Conservation (phyloP, 768 basidiomycete genomes). For the Pleurotus salmoneostramineus region DNA sequence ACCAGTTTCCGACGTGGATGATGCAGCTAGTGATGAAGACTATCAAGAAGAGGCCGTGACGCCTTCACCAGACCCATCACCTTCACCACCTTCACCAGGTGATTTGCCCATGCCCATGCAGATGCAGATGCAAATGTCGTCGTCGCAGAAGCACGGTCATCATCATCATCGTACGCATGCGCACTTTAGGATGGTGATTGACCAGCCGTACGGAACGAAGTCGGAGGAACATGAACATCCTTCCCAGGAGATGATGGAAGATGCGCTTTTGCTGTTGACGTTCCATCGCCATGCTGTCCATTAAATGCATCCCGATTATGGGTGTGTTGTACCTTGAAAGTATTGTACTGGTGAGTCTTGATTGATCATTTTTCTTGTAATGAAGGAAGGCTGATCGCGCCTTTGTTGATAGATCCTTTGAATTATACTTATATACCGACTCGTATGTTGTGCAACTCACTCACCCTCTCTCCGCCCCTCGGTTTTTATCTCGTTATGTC, state of each 20-base stretch:
- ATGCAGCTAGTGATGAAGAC: constrained; percentile 67
- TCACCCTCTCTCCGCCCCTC: no score
- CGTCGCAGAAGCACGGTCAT: constrained; percentile 6
- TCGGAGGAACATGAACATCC: constrained; percentile 43
- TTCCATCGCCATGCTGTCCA: constrained; percentile 69
- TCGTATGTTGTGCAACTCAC: neutral
- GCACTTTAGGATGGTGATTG: constrained; percentile 28
- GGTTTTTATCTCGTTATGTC: no score
- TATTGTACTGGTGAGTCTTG: neutral
- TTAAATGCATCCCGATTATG: constrained; percentile 25
- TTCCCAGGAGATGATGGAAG: constrained; percentile 64
- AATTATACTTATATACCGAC: constrained; percentile 5
- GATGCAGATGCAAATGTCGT: neutral
- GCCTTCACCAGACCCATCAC: constrained; percentile 54
- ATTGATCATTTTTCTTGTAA: neutral
- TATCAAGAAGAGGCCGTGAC: constrained; percentile 66
- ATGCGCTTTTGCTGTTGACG: constrained; percentile 68
- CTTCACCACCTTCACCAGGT: constrained; percentile 8
- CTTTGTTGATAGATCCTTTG: neutral
- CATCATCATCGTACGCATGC: no score
- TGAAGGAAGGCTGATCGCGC: no score
- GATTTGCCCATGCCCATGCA: constrained; percentile 4
- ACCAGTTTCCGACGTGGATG: constrained; percentile 39
- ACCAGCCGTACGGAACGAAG: constrained; percentile 40
- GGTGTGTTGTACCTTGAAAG: constrained; percentile 6